Evolutionary conservation across 164 flowering plant genomes (phyloP).

Genomic region (Aristolochia contorta): DNA sequence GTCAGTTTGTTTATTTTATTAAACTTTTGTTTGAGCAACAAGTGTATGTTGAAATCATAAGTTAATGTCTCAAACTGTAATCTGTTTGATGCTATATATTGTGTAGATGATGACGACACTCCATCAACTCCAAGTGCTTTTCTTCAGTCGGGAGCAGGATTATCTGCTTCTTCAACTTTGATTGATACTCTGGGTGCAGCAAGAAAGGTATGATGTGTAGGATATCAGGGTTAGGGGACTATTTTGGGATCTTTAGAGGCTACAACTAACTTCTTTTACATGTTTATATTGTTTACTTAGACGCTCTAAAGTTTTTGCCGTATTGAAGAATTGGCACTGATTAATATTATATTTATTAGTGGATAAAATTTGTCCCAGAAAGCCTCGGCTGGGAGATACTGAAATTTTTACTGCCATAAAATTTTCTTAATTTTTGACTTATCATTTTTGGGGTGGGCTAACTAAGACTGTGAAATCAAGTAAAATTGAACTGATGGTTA

Average conservation of each 20-base stretch:
- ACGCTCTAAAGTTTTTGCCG: neutral
- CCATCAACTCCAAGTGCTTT: conserved; percentile 23
- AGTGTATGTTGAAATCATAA: too few relatives aligned
- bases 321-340: neutral
- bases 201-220: conserved; percentile 39
- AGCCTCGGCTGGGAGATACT: neutral
- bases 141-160: conserved; percentile 24
- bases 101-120: conserved; percentile 21
- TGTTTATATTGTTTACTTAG: neutral
- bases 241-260: neutral
- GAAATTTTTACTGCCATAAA: too few relatives aligned
- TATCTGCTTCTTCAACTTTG: conserved; percentile 30
- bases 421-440: too few relatives aligned
- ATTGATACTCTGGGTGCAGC: conserved; percentile 33
- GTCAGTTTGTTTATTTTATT: neutral
- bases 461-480: too few relatives aligned
- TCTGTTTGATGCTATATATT: too few relatives aligned
- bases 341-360: neutral
- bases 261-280: neutral
- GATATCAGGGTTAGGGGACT: neutral
- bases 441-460: too few relatives aligned
- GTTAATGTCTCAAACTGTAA: too few relatives aligned
- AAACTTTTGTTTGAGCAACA: neutral
- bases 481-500: too few relatives aligned
- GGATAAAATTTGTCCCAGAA: too few relatives aligned